Evolutionary conservation across 768 basidiomycete species (phyloP).

Genomic region (Naganishia kalamii): DNA sequence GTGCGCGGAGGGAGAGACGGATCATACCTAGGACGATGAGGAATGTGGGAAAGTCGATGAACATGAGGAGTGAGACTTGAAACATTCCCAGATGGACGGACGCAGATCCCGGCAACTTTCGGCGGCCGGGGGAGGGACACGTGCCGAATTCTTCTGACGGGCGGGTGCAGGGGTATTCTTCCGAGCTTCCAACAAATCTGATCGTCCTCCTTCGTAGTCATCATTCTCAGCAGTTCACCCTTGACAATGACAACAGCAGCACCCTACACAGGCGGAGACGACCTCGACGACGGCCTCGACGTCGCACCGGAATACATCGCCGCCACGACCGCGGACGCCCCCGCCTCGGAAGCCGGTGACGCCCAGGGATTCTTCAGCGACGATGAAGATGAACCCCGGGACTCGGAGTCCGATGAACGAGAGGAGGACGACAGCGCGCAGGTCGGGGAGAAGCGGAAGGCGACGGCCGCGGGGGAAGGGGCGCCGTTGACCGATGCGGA

Average conservation of each 20-base stretch:
- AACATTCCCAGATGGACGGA: conserved; percentile 7
- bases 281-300: conserved; percentile 45
- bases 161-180: conserved; percentile 3
- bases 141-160: conserved; percentile 13
- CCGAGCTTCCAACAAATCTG: no score
- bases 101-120: background rate
- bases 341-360: conserved; percentile 22
- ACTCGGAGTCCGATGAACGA: conserved; percentile 20
- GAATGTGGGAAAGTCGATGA: background rate
- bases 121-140: background rate
- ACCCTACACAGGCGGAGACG: conserved; percentile 29
- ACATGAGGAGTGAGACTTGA: background rate
- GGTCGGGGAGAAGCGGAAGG: conserved; percentile 18
- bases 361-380: conserved; percentile 16
- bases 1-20: background rate
- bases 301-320: conserved; percentile 38
- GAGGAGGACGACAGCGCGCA: conserved; percentile 4
- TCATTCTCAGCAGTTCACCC: no score
- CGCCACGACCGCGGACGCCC: conserved; percentile 24
- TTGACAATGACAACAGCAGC: background rate
- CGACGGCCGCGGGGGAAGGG: background rate
- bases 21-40: background rate
- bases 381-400: conserved; percentile 24
- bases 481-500: conserved; percentile 25
- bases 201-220: no score